phyloP scores from a whole-genome alignment of 352 stramenopile species.

The Nothophytophthora sp. region DNA sequence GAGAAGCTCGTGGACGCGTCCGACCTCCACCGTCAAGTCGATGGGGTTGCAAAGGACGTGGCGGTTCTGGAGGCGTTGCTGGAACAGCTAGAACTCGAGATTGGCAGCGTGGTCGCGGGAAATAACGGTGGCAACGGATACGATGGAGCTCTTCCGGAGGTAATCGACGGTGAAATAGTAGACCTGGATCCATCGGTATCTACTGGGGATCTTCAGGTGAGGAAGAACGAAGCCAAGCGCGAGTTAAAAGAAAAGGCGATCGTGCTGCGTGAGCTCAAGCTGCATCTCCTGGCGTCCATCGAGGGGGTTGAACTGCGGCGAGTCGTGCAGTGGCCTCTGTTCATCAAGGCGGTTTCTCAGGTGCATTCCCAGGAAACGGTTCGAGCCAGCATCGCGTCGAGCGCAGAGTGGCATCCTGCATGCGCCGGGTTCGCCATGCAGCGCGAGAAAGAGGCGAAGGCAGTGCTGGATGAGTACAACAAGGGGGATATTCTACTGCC shows the following conservation, averaged over 20 bases:
- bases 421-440: conserved; percentile 58
- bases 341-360: conserved; percentile 49
- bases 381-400: conserved; percentile 12
- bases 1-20: conserved; percentile 22
- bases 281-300: conserved; percentile 58
- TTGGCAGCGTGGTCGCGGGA: conserved; percentile 10
- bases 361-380: conserved; percentile 48
- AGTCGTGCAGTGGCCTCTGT: conserved; percentile 55
- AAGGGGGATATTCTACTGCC: conserved; percentile 56
- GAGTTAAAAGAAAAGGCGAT: conserved; percentile 36
- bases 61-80: conserved; percentile 36
- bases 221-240: conserved; percentile 17
- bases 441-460: conserved; percentile 22
- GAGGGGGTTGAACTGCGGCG: conserved; percentile 55
- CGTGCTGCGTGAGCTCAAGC: conserved; percentile 34
- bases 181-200: background rate
- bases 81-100: conserved; percentile 43
- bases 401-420: conserved; percentile 42
- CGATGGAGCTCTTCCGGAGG: conserved; percentile 9
- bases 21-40: conserved; percentile 26
- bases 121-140: background rate
- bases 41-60: conserved; percentile 37
- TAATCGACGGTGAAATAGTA: conserved; percentile 6
- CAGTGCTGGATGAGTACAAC: conserved; percentile 36
- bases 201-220: conserved; percentile 19